Conservation (phyloP, 2,329 filamentous ascomycete species). For the Alternaria postmessia region DNA sequence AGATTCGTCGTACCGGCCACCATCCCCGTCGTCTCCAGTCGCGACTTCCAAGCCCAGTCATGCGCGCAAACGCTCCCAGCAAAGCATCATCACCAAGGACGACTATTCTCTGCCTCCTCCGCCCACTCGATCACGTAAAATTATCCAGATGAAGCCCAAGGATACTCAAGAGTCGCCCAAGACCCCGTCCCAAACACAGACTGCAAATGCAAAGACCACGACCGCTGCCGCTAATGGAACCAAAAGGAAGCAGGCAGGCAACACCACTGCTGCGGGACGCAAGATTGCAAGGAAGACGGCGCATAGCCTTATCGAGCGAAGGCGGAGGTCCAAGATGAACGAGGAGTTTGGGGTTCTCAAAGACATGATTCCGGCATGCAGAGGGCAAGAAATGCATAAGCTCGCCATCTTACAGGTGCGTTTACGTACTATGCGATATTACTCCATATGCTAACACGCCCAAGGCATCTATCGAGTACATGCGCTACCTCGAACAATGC, state of each 20-base stretch:
- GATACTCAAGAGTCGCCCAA: constrained; percentile 37
- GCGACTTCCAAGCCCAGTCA: constrained; percentile 41
- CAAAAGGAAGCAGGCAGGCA: constrained; percentile 76
- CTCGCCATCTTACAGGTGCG: constrained; percentile 88
- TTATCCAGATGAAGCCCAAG: constrained; percentile 94
- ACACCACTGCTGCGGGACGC: constrained; percentile 83
- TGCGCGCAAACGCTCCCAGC: constrained; percentile 43
- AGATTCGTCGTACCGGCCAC: constrained; percentile 62
- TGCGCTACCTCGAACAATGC: constrained; percentile 92
- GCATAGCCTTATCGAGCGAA: constrained; percentile 91
- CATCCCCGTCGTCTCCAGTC: constrained; percentile 52
- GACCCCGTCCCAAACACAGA: constrained; percentile 24
- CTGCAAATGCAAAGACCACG: constrained; percentile 28
- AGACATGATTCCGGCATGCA: constrained; percentile 93
- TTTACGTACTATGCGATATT: no score
- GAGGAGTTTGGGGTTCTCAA: constrained; percentile 95
- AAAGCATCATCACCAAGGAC: constrained; percentile 61
- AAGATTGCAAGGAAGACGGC: constrained; percentile 97
- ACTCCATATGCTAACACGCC: constrained; percentile 1
- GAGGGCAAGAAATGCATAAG: constrained; percentile 97
- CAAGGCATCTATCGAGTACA: constrained; percentile 94
- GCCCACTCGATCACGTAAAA: constrained; percentile 89
- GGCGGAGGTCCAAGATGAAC: constrained; percentile 96
- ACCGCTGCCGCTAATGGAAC: constrained; percentile 47
- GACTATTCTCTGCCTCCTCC: constrained; percentile 87